Base-by-base conservation (phyloP, 169 alveolate species). In the Eimeria sp. region DNA sequence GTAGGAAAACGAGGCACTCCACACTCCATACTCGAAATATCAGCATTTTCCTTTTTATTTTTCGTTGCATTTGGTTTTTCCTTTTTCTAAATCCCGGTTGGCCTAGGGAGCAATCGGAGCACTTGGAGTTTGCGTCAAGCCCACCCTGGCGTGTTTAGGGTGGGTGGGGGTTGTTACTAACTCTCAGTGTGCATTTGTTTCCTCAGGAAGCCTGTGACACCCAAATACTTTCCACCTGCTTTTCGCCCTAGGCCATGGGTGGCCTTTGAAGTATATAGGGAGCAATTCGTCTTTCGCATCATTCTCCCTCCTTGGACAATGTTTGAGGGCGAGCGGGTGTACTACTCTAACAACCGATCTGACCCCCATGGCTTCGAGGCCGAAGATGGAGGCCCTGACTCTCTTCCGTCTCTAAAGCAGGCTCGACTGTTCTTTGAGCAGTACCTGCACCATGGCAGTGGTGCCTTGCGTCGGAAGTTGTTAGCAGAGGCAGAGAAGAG, bases 361-460 rank as follows among this genome's bases (percentile, higher is more conserved):
- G 92, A 84, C 61, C 92, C 92, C 40, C 75, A 84, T 45, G 92
- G 92, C 80, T 84, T 84, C 92, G 92, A 84, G 61, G 61, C 92
- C 58, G 92, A 84, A 13, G 92, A 84, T 6, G 92, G 92, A 61
- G 92, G 92, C 34, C 92, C 92, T 0, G 92, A 40, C 9, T 92
- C 96, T 43, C 88, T 95, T 5, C 97, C 97, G 27, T 95, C 97
- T n/a, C n/a, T 90, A 27, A 73, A 78, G 63, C 95, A 95, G 61
- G 82, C 86, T 57, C 72, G 86, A 4, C 80, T 95, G 13, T 87
- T 83, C 75, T 95, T 95, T 70, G 95, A 95, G 54, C 97, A 95
- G 91, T 95, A 73, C 34, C 94, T 95, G 63, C 95, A 95, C n/a
- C 94, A 90, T 58, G 89, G 92, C 30, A 95, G 95, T 18, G 94